A percentile compares a stretch with the other conserved stretches of the same genome.
Evolutionary conservation across 108 stramenopile genomes (phyloP).

Genomic region (Nannochloropsis gaditana): DNA sequence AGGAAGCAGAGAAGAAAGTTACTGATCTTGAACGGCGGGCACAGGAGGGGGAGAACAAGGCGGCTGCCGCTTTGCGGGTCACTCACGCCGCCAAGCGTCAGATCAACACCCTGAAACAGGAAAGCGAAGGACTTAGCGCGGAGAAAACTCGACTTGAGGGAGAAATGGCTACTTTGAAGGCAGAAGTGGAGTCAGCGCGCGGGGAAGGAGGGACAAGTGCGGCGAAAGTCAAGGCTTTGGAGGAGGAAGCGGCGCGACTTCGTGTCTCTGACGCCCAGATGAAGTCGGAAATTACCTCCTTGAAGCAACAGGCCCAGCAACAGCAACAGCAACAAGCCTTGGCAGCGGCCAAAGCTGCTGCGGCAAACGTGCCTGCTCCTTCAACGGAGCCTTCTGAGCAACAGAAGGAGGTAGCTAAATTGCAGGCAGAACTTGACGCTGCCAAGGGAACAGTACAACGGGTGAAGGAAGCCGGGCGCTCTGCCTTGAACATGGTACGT

Average conservation of each 20-base stretch:
- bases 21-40: not conserved
- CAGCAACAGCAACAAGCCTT: slow-evolving; percentile 12
- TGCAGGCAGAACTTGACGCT: not conserved
- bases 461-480: not conserved
- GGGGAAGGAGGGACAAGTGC: not conserved
- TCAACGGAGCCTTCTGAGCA: not conserved
- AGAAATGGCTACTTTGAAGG: not conserved
- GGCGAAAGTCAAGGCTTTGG: not conserved
- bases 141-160: slow-evolving; percentile 16
- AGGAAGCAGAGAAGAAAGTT: slow-evolving; percentile 4
- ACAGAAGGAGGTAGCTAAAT: not conserved
- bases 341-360: not conserved
- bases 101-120: not conserved
- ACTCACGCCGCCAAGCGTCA: not conserved
- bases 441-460: not conserved
- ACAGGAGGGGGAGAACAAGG: not conserved
- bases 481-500: not conserved
- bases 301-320: not conserved
- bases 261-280: slow-evolving; percentile 1
- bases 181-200: not conserved
- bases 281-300: not conserved
- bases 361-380: not conserved
- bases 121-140: not conserved
- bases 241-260: not conserved
- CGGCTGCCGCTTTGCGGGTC: not conserved